Conservation (phyloP, 176 grass and related monocot genomes). For the Hordeum marinum region DNA sequence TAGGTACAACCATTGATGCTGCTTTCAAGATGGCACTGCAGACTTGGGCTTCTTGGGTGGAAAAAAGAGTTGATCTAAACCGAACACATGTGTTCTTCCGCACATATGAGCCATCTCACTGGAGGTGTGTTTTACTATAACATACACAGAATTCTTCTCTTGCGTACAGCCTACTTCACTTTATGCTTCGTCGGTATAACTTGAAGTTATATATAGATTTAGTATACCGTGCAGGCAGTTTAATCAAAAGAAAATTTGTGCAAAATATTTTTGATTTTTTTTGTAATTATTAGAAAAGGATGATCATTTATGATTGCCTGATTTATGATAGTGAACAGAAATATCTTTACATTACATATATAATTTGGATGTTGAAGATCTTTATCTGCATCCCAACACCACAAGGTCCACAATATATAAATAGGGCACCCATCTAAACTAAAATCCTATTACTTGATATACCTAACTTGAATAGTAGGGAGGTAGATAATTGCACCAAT, state of each 20-base stretch:
- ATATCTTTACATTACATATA: neutral
- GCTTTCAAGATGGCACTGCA: constrained; percentile 88
- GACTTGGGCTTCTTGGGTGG: constrained; percentile 85
- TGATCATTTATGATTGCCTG: neutral
- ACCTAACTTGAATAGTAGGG: neutral
- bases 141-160: neutral
- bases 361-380: neutral
- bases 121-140: constrained; percentile 57
- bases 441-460: neutral
- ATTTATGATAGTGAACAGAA: neutral
- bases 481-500: neutral
- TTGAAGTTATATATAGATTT: neutral
- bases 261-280: neutral
- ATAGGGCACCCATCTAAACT: neutral
- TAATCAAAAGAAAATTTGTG: neutral
- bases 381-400: neutral
- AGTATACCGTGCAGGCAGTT: neutral
- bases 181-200: neutral
- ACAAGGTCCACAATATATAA: neutral
- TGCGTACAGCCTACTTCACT: neutral
- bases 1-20: constrained; percentile 70
- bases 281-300: neutral
- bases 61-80: constrained; percentile 70
- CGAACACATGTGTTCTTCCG: constrained; percentile 91
- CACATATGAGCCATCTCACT: constrained; percentile 96